Percentiles rank a stretch among this genome's conserved stretches.
Conservation (phyloP, 164 flowering plant genomes). For the Piper longum region DNA sequence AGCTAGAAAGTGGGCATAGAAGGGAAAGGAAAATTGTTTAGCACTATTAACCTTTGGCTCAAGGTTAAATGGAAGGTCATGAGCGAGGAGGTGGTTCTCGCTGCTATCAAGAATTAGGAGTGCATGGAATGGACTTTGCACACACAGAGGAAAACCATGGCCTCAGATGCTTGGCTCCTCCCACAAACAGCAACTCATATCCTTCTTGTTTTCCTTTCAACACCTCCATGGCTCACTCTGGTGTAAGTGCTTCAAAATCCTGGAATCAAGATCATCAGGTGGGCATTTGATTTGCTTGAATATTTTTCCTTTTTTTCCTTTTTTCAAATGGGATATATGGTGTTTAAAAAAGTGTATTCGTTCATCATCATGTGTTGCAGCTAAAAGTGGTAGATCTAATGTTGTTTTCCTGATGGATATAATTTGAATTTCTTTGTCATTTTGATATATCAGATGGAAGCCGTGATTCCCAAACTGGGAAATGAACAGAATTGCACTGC, state of each 20-base stretch:
- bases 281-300: neutral
- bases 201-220: constrained; percentile 16
- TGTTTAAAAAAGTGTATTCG: too few species aligned
- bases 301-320: too few species aligned
- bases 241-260: constrained; percentile 13
- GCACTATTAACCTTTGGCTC: neutral
- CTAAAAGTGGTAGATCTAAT: neutral
- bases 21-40: neutral
- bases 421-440: too few species aligned
- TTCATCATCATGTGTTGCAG: neutral
- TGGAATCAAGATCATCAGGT: constrained; percentile 31
- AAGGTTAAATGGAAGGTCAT: constrained; percentile 15
- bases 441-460: constrained; percentile 16
- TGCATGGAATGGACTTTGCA: constrained; percentile 42
- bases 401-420: neutral
- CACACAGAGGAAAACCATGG: constrained; percentile 45
- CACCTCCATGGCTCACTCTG: constrained; percentile 18
- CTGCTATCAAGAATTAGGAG: constrained; percentile 16
- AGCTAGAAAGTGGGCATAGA: neutral
- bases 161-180: constrained; percentile 30
- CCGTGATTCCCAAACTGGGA: constrained; percentile 33
- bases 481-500: constrained; percentile 38
- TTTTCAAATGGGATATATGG: too few species aligned
- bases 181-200: constrained; percentile 2
- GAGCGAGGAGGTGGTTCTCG: constrained; percentile 15